Conservation (phyloP, 768 basidiomycete genomes). For the Piloderma croceum region DNA sequence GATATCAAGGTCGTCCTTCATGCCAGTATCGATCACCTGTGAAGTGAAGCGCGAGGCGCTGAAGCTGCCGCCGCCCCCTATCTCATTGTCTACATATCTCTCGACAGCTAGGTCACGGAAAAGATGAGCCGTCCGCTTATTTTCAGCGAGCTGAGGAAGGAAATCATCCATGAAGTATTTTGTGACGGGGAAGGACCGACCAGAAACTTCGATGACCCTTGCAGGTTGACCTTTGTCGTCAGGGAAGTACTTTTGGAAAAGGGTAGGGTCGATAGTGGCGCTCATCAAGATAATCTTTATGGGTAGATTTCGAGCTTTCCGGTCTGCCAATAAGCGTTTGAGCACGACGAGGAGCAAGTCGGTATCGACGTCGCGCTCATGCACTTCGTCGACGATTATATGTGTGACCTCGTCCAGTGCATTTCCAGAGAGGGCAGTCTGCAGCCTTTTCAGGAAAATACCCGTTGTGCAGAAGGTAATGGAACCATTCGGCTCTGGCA, state of each 20-base stretch:
- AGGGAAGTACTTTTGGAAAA: conserved; percentile 87
- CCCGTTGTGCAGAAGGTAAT: conserved; percentile 94
- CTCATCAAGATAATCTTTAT: conserved; percentile 92
- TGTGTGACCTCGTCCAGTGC: conserved; percentile 78
- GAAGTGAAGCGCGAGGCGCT: conserved; percentile 7
- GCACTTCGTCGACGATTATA: conserved; percentile 94
- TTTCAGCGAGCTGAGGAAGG: conserved; percentile 41
- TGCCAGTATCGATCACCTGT: too few species aligned
- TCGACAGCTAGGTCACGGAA: conserved; percentile 63
- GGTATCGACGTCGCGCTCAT: conserved; percentile 92
- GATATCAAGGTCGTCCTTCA: conserved; percentile 63
- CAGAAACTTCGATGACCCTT: conserved; percentile 76
- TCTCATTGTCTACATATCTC: conserved; percentile 68
- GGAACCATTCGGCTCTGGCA: conserved; percentile 74
- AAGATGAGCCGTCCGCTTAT: conserved; percentile 51
- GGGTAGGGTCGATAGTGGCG: conserved; percentile 86
- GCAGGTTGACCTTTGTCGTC: conserved; percentile 56
- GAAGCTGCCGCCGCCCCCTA: conserved; percentile 30
- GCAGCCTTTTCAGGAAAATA: conserved; percentile 81
- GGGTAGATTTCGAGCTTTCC: conserved; percentile 61
- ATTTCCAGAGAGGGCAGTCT: conserved; percentile 56
- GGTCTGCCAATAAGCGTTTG: conserved; percentile 72
- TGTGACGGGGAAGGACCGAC: conserved; percentile 84
- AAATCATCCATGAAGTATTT: conserved; percentile 80
- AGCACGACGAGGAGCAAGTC: conserved; percentile 86